phyloP scores from a whole-genome alignment of 179 eudicot genomes.

The Beta macrorhiza region DNA sequence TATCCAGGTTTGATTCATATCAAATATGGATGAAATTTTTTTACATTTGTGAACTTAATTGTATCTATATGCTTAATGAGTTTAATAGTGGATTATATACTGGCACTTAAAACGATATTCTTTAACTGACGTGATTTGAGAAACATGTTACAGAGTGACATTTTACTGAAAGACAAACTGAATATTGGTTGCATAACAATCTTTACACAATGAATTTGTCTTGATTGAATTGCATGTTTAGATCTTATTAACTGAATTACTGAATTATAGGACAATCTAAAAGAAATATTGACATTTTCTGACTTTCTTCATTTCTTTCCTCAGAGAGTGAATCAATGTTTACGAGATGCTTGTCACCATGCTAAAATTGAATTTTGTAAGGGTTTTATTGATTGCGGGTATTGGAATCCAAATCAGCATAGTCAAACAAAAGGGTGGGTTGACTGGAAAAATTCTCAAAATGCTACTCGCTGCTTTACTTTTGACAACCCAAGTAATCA shows the following conservation, averaged over 20 bases:
- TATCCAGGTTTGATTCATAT: no score
- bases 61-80: not conserved
- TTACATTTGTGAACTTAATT: not conserved
- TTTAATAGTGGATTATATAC: not conserved
- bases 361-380: slow-evolving; percentile 30
- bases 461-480: slow-evolving; percentile 46
- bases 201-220: not conserved
- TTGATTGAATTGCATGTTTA: not conserved
- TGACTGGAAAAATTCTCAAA: slow-evolving; percentile 39
- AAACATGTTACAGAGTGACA: no score
- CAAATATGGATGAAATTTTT: no score
- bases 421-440: slow-evolving; percentile 27
- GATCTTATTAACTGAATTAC: not conserved
- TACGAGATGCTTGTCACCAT: slow-evolving; percentile 57
- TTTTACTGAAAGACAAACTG: not conserved
- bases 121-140: no score
- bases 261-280: not conserved
- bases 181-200: no score
- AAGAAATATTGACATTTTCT: not conserved
- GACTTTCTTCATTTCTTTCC: not conserved
- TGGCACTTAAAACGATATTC: no score
- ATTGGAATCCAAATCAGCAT: slow-evolving; percentile 25
- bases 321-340: slow-evolving; percentile 83
- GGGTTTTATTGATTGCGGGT: slow-evolving; percentile 63
- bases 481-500: slow-evolving; percentile 20